Conservation (phyloP, 1,284 basidiomycete genomes). For the Microbotryum intermedium region DNA sequence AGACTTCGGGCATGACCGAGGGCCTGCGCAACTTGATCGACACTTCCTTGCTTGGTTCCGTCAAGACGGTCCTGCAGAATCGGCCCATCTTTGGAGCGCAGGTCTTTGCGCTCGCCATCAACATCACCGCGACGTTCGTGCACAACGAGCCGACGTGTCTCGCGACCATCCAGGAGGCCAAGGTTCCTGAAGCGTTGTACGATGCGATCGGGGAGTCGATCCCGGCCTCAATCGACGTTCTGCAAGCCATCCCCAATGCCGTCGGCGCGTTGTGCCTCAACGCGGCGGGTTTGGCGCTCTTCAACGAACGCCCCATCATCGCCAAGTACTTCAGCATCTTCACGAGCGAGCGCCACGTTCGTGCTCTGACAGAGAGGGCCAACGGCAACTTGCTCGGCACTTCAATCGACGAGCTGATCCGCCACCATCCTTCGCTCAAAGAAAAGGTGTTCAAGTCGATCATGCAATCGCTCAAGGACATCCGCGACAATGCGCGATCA, state of each 20-base stretch:
- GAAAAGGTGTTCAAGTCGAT: constrained; percentile 66
- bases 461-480: constrained; percentile 57
- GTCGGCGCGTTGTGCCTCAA: constrained; percentile 95
- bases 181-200: constrained; percentile 84
- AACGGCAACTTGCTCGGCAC: constrained; percentile 80
- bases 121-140: constrained; percentile 95
- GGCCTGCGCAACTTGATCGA: constrained; percentile 92
- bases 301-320: constrained; percentile 67
- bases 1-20: constrained; percentile 84
- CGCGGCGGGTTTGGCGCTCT: constrained; percentile 73
- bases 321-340: constrained; percentile 76
- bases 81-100: constrained; percentile 76
- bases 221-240: constrained; percentile 81
- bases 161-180: constrained; percentile 81
- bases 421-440: constrained; percentile 89
- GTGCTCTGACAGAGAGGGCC: constrained; percentile 86
- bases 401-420: constrained; percentile 86
- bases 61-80: constrained; percentile 81
- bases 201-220: constrained; percentile 71
- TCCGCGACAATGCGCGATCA: constrained; percentile 62
- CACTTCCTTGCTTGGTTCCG: constrained; percentile 71
- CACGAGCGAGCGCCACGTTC: constrained; percentile 73
- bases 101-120: constrained; percentile 79
- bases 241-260: constrained; percentile 89
- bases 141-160: constrained; percentile 98